Conservation (phyloP, 2,329 filamentous ascomycete species). For the Cadophora sp. region DNA sequence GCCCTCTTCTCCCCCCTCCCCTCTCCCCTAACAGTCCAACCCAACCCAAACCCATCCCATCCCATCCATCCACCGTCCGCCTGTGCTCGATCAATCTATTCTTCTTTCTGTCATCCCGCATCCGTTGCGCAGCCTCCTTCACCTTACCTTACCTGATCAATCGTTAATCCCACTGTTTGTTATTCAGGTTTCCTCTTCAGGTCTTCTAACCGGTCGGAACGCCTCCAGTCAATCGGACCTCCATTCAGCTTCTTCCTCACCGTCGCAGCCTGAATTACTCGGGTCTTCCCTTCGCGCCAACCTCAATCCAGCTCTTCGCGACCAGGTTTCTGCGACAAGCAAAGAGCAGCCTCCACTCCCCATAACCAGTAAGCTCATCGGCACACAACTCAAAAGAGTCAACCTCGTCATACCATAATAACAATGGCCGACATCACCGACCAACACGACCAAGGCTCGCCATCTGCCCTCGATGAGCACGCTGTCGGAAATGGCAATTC, state of each 20-base stretch:
- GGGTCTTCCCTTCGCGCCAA: conserved; percentile 43
- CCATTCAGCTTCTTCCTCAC: conserved; percentile 11
- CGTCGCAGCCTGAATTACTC: conserved; percentile 32
- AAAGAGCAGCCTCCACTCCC: conserved; percentile 43
- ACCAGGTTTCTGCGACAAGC: conserved; percentile 46
- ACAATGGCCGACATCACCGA: conserved; percentile 82
- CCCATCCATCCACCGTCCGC: conserved; percentile 25
- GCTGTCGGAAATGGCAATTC: conserved; percentile 75
- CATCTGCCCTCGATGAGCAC: conserved; percentile 77
- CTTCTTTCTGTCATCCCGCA: conserved; percentile 44
- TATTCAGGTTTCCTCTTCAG: conserved; percentile 37
- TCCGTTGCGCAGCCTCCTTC: conserved; percentile 34
- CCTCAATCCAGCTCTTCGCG: conserved; percentile 45
- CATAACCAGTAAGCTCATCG: conserved; percentile 48
- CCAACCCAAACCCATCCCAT: background rate
- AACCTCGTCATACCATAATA: conserved; percentile 46
- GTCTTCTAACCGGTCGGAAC: conserved; percentile 31
- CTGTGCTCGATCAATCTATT: conserved; percentile 42
- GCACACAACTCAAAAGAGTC: conserved; percentile 46
- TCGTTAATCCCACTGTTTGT: conserved; percentile 44
- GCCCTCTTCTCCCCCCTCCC: background rate
- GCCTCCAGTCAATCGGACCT: conserved; percentile 27
- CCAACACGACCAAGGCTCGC: conserved; percentile 78
- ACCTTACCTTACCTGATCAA: conserved; percentile 43
- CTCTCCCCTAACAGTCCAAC: background rate